A percentile compares a stretch with the other conserved stretches of the same genome.
Evolutionary conservation across 2,329 filamentous ascomycete genomes (phyloP).

Genomic region (Penicillium sp.): DNA sequence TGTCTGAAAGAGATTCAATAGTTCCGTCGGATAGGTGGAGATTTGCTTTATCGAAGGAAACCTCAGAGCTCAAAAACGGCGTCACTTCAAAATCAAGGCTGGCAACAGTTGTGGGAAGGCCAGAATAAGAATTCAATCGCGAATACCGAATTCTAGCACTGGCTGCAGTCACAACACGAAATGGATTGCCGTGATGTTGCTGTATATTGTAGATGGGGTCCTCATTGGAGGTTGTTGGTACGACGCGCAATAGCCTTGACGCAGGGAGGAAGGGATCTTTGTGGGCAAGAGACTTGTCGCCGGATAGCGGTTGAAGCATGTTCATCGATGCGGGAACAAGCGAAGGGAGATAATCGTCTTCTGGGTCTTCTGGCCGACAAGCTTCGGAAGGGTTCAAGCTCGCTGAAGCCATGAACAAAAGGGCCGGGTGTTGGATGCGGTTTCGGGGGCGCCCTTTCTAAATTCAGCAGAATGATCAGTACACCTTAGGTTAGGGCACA

Average conservation of each 20-base stretch:
- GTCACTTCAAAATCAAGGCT: constrained; percentile 57
- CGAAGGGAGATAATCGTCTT: constrained; percentile 54
- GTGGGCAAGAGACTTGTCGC: constrained; percentile 47
- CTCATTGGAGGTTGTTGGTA: constrained; percentile 50
- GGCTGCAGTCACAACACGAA: constrained; percentile 55
- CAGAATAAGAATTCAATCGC: constrained; percentile 44
- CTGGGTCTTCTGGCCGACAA: constrained; percentile 34
- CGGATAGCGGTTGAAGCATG: constrained; percentile 55
- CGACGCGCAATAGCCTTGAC: constrained; percentile 55
- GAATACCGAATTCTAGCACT: constrained; percentile 58
- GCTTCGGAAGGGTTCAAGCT: constrained; percentile 46
- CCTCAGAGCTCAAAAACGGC: constrained; percentile 50
- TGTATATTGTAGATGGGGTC: constrained; percentile 54
- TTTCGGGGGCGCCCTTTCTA: constrained; percentile 45
- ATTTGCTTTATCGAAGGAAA: constrained; percentile 50
- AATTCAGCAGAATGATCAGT: constrained; percentile 10
- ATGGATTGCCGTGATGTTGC: constrained; percentile 52
- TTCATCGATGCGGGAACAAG: constrained; percentile 57
- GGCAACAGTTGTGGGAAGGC: constrained; percentile 50
- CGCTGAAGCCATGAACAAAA: constrained; percentile 54
- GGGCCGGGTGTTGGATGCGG: constrained; percentile 54
- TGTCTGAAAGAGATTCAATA: constrained; percentile 44
- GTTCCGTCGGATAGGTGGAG: constrained; percentile 49
- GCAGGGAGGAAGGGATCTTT: constrained; percentile 56
- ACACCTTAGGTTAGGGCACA: not conserved